Conservation (phyloP, 176 grass and related monocot genomes). For the Alloteropsis semialata region DNA sequence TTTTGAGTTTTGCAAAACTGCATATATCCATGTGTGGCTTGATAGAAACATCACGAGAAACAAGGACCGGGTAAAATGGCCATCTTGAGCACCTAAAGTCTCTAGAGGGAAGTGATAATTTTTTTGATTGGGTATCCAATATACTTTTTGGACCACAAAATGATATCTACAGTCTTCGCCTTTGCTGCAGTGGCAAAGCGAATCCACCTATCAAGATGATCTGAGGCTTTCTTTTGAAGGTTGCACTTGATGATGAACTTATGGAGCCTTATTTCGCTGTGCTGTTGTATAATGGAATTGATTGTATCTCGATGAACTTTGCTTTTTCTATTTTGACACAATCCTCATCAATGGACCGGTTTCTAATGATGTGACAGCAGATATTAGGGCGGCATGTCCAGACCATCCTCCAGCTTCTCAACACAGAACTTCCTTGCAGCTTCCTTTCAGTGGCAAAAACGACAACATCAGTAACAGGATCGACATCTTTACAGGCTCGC, state of each 20-base stretch:
- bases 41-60: not conserved
- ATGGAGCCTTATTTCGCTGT: constrained; percentile 10
- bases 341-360: not conserved
- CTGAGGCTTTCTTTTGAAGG: not conserved
- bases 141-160: not conserved
- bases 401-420: not conserved
- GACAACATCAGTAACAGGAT: no score
- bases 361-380: not conserved
- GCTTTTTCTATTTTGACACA: constrained; percentile 13
- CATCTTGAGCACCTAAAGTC: not conserved
- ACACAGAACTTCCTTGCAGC: constrained; percentile 6
- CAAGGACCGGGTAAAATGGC: not conserved
- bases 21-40: not conserved
- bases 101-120: not conserved
- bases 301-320: not conserved
- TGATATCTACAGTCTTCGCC: not conserved
- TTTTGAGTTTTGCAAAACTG: constrained; percentile 7
- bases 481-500: no score
- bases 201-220: constrained; percentile 13
- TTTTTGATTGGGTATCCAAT: not conserved
- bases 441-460: not conserved
- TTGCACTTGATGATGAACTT: not conserved
- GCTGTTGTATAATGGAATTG: constrained; percentile 6
- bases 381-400: not conserved
- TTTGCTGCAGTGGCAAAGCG: not conserved